Conservation (phyloP, 768 basidiomycete species). For the Pulveroboletus sp. region DNA sequence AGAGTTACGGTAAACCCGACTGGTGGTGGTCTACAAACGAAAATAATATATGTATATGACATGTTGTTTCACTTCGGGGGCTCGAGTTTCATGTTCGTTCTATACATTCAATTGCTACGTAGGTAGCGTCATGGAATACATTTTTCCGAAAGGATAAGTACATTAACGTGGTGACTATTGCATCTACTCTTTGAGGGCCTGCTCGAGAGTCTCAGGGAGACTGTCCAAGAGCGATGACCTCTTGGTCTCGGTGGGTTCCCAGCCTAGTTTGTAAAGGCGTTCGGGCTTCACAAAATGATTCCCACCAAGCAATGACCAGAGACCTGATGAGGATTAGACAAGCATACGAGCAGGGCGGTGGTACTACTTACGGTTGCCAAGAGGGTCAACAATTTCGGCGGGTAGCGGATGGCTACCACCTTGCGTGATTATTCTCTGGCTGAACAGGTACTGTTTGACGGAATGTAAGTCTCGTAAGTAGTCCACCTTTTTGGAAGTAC, state of each 20-base stretch:
- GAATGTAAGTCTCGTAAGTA: neutral
- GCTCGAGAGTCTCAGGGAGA: constrained; percentile 25
- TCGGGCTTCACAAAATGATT: constrained; percentile 34
- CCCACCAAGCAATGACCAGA: constrained; percentile 39
- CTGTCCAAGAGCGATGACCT: constrained; percentile 26
- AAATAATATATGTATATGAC: constrained; percentile 4
- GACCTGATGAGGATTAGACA: constrained; percentile 23
- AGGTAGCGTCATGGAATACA: constrained; percentile 3
- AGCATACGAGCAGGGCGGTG: neutral
- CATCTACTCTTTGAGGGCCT: constrained; percentile 9
- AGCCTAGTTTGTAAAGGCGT: constrained; percentile 36
- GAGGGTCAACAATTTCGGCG: constrained; percentile 30
- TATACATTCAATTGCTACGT: constrained; percentile 1
- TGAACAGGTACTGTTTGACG: constrained; percentile 28
- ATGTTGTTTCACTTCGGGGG: neutral
- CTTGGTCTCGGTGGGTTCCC: constrained; percentile 32
- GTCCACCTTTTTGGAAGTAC: constrained; percentile 2
- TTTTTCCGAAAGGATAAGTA: neutral
- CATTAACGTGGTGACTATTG: neutral
- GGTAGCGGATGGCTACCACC: constrained; percentile 33
- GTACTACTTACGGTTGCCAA: constrained; percentile 34
- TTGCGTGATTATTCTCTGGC: constrained; percentile 31
- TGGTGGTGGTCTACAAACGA: neutral
- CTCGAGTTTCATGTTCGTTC: constrained; percentile 1
- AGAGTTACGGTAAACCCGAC: neutral